A percentile compares a stretch with the other conserved stretches of the same genome.
Evolutionary conservation across 306 rosid species (phyloP).

Genomic region (Cotoneaster glaucophyllus): DNA sequence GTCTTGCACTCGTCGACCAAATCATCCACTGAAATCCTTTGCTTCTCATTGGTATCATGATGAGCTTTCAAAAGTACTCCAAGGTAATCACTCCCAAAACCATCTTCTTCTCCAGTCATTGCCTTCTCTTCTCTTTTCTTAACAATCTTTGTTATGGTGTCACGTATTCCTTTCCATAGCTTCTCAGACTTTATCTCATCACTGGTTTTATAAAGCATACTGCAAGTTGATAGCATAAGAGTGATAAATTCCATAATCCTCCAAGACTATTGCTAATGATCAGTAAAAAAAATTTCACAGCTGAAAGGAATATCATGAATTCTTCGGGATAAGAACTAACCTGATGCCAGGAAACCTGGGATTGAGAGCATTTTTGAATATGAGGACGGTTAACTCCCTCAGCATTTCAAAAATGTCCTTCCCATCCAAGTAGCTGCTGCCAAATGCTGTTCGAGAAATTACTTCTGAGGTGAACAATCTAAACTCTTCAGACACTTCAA

Average conservation of each 20-base stretch:
- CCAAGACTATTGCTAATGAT: neutral
- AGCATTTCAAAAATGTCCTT: neutral
- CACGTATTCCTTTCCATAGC: neutral
- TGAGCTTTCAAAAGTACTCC: neutral
- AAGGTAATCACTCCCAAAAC: neutral
- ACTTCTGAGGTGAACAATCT: constrained; percentile 6
- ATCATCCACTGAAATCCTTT: neutral
- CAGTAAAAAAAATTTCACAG: neutral
- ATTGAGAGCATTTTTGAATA: neutral
- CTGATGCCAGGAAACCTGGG: neutral
- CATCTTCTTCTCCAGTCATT: neutral
- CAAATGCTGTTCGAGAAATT: constrained; percentile 1
- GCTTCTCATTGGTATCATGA: neutral
- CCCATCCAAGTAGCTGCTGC: neutral
- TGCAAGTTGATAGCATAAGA: neutral
- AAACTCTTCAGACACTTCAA: constrained; percentile 1
- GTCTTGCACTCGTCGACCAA: neutral
- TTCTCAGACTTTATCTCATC: neutral
- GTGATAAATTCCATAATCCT: neutral
- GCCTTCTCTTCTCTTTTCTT: neutral
- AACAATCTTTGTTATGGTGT: neutral
- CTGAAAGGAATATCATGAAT: neutral
- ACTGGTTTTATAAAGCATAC: neutral
- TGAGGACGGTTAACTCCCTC: neutral
- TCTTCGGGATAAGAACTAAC: neutral